Percentiles rank a stretch among this genome's conserved stretches.
phyloP scores from a whole-genome alignment of 352 stramenopile genomes.

The Thraustotheca clavata region DNA sequence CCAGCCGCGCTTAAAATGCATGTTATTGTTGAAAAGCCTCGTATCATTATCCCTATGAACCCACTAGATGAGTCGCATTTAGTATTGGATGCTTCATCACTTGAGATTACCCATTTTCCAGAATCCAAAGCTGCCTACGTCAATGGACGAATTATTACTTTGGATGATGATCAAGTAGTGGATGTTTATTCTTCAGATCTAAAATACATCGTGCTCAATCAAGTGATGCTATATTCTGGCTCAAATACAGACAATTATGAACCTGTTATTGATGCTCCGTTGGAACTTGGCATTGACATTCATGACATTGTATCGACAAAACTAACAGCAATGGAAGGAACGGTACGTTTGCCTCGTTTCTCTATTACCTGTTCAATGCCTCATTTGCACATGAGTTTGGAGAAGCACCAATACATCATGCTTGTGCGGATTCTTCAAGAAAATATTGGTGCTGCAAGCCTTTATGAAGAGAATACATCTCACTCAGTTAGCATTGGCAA shows the following conservation, averaged over 20 bases:
- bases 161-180: not conserved
- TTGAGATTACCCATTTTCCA: constrained; percentile 55
- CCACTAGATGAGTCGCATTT: constrained; percentile 45
- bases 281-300: constrained; percentile 51
- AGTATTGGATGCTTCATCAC: constrained; percentile 41
- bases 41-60: constrained; percentile 52
- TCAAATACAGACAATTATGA: constrained; percentile 15
- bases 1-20: constrained; percentile 44
- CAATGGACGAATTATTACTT: not conserved
- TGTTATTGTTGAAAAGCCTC: constrained; percentile 48
- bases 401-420: constrained; percentile 39
- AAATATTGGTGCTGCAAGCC: constrained; percentile 63
- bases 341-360: constrained; percentile 54
- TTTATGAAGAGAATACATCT: not conserved
- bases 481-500: constrained; percentile 2
- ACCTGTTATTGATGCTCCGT: constrained; percentile 29
- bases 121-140: constrained; percentile 28
- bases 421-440: constrained; percentile 52
- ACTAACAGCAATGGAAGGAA: constrained; percentile 27
- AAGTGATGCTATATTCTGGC: constrained; percentile 45
- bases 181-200: constrained; percentile 28
- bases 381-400: constrained; percentile 21
- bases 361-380: constrained; percentile 33
- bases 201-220: constrained; percentile 37
- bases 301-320: constrained; percentile 56